Evolutionary conservation across 2,329 filamentous ascomycete species (phyloP).

Genomic region (Madurella mycetomatis): DNA sequence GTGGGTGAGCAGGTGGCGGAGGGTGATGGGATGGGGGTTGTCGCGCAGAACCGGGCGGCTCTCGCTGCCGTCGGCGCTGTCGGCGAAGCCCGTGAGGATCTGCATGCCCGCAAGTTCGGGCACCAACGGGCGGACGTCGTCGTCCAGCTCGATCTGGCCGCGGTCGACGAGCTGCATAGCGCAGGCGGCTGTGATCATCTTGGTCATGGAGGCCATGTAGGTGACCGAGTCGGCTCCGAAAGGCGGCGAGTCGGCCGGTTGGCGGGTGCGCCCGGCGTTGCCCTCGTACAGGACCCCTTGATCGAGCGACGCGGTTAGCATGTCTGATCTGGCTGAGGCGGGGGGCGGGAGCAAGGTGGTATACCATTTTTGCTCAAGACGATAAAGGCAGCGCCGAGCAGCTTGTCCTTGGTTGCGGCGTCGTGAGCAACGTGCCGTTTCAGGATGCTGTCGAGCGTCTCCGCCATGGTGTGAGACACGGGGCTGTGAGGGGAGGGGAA

Average conservation of each 20-base stretch:
- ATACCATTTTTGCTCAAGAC: constrained; percentile 27
- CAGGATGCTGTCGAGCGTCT: constrained; percentile 26
- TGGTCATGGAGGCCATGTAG: constrained; percentile 41
- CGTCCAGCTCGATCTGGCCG: constrained; percentile 33
- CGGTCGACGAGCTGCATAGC: constrained; percentile 40
- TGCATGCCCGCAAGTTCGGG: constrained; percentile 32
- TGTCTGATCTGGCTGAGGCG: neutral
- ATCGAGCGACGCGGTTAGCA: neutral
- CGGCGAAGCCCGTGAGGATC: constrained; percentile 37
- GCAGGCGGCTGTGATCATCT: constrained; percentile 36
- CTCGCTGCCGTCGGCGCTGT: constrained; percentile 23
- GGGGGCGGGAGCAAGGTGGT: neutral
- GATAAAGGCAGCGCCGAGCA: constrained; percentile 29
- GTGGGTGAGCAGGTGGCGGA: constrained; percentile 46
- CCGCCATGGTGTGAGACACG: constrained; percentile 6
- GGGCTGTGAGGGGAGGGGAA: too few species aligned
- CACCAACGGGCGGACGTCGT: constrained; percentile 33
- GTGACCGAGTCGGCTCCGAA: constrained; percentile 34
- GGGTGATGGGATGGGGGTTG: constrained; percentile 36
- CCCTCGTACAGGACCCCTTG: constrained; percentile 35
- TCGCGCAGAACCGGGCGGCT: constrained; percentile 34
- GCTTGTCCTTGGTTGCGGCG: constrained; percentile 28
- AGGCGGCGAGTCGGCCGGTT: constrained; percentile 27
- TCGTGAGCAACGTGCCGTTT: constrained; percentile 21
- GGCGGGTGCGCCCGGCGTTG: constrained; percentile 34